Evolutionary conservation across 306 rosid genomes (phyloP).

Genomic region (Erythrophleum fordii): DNA sequence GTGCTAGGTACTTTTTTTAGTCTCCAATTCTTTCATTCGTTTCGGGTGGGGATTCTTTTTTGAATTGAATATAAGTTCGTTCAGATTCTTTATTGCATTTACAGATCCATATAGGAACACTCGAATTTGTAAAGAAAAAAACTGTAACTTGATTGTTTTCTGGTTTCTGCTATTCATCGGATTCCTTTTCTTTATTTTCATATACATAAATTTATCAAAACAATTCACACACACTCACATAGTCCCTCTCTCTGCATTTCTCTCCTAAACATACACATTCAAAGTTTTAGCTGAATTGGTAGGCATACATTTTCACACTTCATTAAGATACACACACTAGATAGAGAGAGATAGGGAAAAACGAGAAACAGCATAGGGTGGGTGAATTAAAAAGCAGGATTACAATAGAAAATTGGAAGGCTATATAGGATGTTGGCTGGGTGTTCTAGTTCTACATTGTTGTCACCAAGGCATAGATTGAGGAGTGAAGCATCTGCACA

Average conservation of each 20-base stretch:
- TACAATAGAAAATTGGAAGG: conserved; percentile 43
- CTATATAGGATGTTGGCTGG: conserved; percentile 95
- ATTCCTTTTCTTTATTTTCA: conserved; percentile 52
- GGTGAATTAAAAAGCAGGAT: conserved; percentile 45
- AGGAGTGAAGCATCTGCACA: conserved; percentile 88
- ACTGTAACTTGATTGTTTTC: conserved; percentile 40
- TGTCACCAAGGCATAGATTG: conserved; percentile 98
- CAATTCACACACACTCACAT: conserved; percentile 66
- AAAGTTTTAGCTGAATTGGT: conserved; percentile 28
- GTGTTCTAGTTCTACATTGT: conserved; percentile 98
- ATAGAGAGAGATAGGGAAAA: conserved; percentile 49
- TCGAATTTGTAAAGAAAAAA: conserved; percentile 45
- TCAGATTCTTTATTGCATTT: conserved; percentile 42
- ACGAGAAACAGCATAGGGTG: conserved; percentile 50
- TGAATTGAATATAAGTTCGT: conserved; percentile 45
- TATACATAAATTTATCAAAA: conserved; percentile 1
- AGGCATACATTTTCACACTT: conserved; percentile 28
- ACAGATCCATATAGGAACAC: conserved; percentile 69
- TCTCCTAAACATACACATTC: conserved; percentile 21
- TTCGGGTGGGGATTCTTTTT: conserved; percentile 55
- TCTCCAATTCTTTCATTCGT: conserved; percentile 80
- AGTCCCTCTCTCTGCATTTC: conserved; percentile 54
- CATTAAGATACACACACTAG: conserved; percentile 25
- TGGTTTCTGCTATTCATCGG: conserved; percentile 79
- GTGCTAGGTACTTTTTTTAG: conserved; percentile 50